phyloP scores from a whole-genome alignment of 345 rosid species.

The Adansonia digitata region DNA sequence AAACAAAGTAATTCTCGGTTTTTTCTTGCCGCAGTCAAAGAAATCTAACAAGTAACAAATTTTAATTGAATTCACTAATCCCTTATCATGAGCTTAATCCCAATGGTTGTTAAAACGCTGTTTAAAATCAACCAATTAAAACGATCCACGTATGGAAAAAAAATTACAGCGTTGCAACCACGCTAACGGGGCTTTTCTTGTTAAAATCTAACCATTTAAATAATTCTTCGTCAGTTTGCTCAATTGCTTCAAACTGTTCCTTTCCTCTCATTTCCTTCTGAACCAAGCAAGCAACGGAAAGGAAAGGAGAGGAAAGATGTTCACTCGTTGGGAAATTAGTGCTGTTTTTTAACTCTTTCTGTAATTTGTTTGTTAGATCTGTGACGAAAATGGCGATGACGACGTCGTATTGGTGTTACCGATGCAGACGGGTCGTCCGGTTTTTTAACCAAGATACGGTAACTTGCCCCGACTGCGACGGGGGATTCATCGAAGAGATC shows the following conservation, averaged over 20 bases:
- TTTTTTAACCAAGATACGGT: conserved; percentile 39
- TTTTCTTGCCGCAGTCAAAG: not conserved
- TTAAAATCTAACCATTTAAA: conserved; percentile 3
- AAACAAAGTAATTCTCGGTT: not conserved
- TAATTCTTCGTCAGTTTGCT: not conserved
- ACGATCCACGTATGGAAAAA: conserved; percentile 17
- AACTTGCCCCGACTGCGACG: conserved; percentile 72
- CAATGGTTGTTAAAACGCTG: not conserved
- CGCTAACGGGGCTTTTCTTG: conserved; percentile 40
- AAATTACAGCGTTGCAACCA: conserved; percentile 7
- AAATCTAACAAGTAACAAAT: not conserved
- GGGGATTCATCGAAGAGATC: conserved; percentile 75
- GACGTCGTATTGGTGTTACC: conserved; percentile 79
- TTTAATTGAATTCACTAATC: not conserved
- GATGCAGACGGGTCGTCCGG: conserved; percentile 68
- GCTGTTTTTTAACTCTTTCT: not conserved
- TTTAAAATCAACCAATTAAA: not conserved
- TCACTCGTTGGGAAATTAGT: not conserved
- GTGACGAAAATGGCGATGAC: conserved; percentile 40
- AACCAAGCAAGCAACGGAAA: not conserved
- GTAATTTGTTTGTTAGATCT: conserved; percentile 13
- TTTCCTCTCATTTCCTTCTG: not conserved
- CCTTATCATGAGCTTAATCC: not conserved
- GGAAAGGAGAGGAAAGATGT: not conserved
- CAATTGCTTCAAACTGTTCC: not conserved